Conservation (phyloP, 1,284 basidiomycete species). For the Taiwanofungus camphoratus region DNA sequence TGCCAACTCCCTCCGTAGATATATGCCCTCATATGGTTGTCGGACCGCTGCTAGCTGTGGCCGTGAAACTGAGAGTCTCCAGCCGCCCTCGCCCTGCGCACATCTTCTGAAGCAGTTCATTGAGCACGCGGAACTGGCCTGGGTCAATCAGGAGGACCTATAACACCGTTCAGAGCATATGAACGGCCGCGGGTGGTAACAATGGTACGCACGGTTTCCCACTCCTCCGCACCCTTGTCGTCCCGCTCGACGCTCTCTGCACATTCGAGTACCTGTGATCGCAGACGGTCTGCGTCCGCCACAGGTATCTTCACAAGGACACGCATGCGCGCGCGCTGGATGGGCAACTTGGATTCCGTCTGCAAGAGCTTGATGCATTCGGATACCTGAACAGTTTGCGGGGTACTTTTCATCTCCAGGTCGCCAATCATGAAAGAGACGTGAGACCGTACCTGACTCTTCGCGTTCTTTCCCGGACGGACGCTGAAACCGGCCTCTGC, state of each 20-base stretch:
- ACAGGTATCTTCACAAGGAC: conserved; percentile 78
- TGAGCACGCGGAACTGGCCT: conserved; percentile 83
- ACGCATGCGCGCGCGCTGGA: conserved; percentile 91
- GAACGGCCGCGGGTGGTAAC: neutral
- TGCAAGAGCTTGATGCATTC: conserved; percentile 89
- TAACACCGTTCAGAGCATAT: neutral
- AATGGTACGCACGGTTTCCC: conserved; percentile 71
- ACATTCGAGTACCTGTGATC: conserved; percentile 66
- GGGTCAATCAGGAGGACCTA: conserved; percentile 92
- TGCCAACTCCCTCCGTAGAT: no score
- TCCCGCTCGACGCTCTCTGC: conserved; percentile 86
- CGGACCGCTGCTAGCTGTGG: no score
- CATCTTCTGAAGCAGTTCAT: conserved; percentile 87
- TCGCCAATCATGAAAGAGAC: no score
- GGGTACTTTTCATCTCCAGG: neutral
- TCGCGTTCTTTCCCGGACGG: conserved; percentile 84
- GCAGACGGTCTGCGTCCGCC: conserved; percentile 68
- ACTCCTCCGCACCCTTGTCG: conserved; percentile 70
- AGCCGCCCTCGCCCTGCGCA: conserved; percentile 81
- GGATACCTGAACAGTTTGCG: conserved; percentile 55
- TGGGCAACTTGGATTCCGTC: conserved; percentile 76
- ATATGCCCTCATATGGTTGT: no score
- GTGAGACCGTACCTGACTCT: conserved; percentile 79
- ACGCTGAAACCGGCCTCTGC: conserved; percentile 90
- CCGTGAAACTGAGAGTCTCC: conserved; percentile 76